A percentile compares a stretch with the other conserved stretches of the same genome.
phyloP scores from a whole-genome alignment of 768 basidiomycete genomes.

The Lactifluus pinguis region DNA sequence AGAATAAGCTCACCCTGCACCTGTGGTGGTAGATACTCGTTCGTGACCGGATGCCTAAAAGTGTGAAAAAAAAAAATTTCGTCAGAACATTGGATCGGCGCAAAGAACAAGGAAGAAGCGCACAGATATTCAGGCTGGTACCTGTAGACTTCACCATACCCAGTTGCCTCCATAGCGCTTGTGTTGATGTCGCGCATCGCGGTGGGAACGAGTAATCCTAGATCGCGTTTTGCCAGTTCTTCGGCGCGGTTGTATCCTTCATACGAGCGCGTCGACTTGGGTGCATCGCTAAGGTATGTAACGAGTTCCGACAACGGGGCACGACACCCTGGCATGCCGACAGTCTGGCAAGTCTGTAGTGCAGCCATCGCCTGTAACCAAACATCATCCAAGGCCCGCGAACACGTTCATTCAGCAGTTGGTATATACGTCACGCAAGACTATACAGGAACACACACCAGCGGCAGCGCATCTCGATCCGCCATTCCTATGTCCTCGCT shows the following conservation, averaged over 20 bases:
- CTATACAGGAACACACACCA: conserved; percentile 37
- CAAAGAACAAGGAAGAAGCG: conserved; percentile 9
- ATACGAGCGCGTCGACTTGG: conserved; percentile 74
- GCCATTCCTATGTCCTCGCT: conserved; percentile 83
- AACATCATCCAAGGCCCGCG: neutral
- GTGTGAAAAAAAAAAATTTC: too few relatives aligned
- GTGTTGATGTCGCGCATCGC: conserved; percentile 75
- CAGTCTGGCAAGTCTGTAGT: conserved; percentile 52
- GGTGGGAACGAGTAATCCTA: conserved; percentile 54
- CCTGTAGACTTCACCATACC: conserved; percentile 39
- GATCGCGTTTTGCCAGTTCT: conserved; percentile 45
- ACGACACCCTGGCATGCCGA: conserved; percentile 79
- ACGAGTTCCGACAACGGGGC: conserved; percentile 73
- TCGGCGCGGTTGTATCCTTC: conserved; percentile 68
- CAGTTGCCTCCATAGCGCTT: conserved; percentile 41
- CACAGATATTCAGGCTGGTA: conserved; percentile 41
- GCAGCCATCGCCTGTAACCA: conserved; percentile 47
- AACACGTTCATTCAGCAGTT: neutral
- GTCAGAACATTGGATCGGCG: neutral
- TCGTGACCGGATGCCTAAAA: conserved; percentile 41
- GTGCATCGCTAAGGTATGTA: conserved; percentile 71
- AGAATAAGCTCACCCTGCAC: too few relatives aligned
- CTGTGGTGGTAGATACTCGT: conserved; percentile 16
- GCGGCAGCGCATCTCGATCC: conserved; percentile 64
- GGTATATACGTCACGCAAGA: neutral